Evolutionary conservation across 371 early-diverging fungal genomes (phyloP).

Genomic region (Haplosporangium sp.): DNA sequence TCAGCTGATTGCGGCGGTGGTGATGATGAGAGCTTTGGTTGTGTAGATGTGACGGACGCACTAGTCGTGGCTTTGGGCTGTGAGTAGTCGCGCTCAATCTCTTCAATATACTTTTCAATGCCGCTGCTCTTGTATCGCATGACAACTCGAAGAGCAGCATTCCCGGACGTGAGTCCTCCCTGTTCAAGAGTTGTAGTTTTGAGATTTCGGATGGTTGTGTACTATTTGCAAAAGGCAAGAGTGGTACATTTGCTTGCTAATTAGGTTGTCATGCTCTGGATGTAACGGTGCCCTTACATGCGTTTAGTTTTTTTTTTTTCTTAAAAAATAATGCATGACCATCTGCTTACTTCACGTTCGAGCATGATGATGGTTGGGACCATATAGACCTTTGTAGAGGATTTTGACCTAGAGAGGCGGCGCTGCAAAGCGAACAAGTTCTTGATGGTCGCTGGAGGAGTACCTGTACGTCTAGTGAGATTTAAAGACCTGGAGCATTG

Average conservation of each 20-base stretch:
- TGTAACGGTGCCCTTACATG: not conserved
- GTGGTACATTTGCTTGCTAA: not conserved
- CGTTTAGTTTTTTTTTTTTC: too few relatives aligned
- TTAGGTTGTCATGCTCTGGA: not conserved
- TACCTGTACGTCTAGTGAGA: conserved; percentile 20
- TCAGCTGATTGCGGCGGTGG: not conserved
- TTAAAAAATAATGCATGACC: not conserved
- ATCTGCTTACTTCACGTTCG: conserved; percentile 19
- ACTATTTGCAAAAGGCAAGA: conserved; percentile 33
- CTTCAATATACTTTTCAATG: conserved; percentile 51
- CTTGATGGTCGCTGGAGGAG: not conserved
- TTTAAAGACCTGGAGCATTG: conserved; percentile 8
- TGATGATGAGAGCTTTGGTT: not conserved
- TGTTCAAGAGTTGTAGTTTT: conserved; percentile 58
- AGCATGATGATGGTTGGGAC: conserved; percentile 15
- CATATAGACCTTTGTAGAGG: conserved; percentile 17
- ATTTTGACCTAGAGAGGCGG: conserved; percentile 12
- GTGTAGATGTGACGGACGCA: not conserved
- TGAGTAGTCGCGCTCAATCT: conserved; percentile 20
- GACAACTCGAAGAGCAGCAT: conserved; percentile 57
- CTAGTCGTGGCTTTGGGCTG: not conserved
- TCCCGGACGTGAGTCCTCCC: conserved; percentile 57
- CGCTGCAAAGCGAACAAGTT: conserved; percentile 9
- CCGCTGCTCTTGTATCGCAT: conserved; percentile 50
- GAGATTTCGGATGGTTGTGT: conserved; percentile 52